Percentiles rank a stretch among this genome's conserved stretches.
Conservation (phyloP, 352 stramenopile genomes). For the Globisporangium alternatum region DNA sequence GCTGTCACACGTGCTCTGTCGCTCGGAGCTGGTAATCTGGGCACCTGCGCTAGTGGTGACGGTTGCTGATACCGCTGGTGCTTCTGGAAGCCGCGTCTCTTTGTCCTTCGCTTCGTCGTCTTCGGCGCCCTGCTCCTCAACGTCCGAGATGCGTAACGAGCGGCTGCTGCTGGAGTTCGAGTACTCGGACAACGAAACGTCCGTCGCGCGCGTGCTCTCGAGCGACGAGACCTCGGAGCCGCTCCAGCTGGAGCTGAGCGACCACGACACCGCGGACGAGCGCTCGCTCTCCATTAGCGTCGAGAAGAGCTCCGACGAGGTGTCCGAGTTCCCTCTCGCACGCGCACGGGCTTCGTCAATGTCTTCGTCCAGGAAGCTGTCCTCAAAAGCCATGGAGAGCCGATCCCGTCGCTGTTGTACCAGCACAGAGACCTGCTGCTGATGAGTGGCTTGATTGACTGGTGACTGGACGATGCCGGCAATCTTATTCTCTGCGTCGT, state of each 20-base stretch:
- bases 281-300: conserved; percentile 6
- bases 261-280: conserved; percentile 3
- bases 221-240: conserved; percentile 13
- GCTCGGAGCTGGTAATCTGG: neutral
- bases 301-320: conserved; percentile 7
- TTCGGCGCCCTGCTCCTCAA: neutral
- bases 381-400: neutral
- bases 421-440: neutral
- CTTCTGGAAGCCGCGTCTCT: neutral
- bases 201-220: conserved; percentile 8
- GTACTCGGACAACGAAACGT: conserved; percentile 2
- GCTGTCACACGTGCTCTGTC: neutral
- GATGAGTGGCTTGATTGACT: neutral
- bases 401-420: neutral
- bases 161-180: conserved; percentile 1
- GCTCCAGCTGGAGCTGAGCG: conserved; percentile 10
- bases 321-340: neutral
- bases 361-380: conserved; percentile 5
- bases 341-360: neutral
- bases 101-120: neutral
- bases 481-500: neutral
- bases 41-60: neutral
- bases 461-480: neutral
- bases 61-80: neutral
- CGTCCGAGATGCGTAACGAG: neutral